phyloP scores from a whole-genome alignment of 2,329 filamentous ascomycete species.

The Whalleya microplaca region DNA sequence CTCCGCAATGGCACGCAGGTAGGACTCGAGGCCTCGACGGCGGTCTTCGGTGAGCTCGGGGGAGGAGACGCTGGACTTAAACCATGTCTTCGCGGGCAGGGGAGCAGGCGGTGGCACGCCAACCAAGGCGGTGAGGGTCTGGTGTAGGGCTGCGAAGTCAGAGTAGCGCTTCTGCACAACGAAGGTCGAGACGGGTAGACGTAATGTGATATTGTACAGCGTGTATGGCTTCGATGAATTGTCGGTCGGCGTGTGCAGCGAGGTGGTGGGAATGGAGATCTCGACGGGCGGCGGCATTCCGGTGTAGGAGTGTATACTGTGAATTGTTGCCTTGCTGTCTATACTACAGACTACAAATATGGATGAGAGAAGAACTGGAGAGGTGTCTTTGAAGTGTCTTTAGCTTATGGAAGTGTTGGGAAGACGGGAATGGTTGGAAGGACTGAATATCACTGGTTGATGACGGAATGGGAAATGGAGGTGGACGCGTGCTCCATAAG shows the following conservation, averaged over 20 bases:
- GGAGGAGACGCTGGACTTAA: slow-evolving; percentile 72
- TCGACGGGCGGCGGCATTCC: slow-evolving; percentile 68
- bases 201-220: slow-evolving; percentile 77
- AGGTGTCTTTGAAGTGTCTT: background rate
- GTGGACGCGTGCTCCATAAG: background rate
- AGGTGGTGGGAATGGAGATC: slow-evolving; percentile 70
- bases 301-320: background rate
- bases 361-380: background rate
- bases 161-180: slow-evolving; percentile 82
- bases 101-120: slow-evolving; percentile 67
- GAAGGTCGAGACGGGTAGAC: slow-evolving; percentile 75
- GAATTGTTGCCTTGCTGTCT: background rate
- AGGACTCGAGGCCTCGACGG: slow-evolving; percentile 69
- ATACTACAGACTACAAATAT: too few relatives aligned
- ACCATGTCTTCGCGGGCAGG: slow-evolving; percentile 76
- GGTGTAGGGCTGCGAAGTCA: slow-evolving; percentile 73
- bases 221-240: slow-evolving; percentile 70
- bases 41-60: slow-evolving; percentile 72
- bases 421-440: background rate
- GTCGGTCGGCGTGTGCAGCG: slow-evolving; percentile 51
- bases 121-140: slow-evolving; percentile 61
- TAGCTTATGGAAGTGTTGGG: background rate
- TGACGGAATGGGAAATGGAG: background rate
- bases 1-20: slow-evolving; percentile 73
- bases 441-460: background rate